Percentiles rank a stretch among this genome's conserved stretches.
Evolutionary conservation across 495 filamentous ascomycete species (phyloP).

Genomic region (Neurospora sp.): DNA sequence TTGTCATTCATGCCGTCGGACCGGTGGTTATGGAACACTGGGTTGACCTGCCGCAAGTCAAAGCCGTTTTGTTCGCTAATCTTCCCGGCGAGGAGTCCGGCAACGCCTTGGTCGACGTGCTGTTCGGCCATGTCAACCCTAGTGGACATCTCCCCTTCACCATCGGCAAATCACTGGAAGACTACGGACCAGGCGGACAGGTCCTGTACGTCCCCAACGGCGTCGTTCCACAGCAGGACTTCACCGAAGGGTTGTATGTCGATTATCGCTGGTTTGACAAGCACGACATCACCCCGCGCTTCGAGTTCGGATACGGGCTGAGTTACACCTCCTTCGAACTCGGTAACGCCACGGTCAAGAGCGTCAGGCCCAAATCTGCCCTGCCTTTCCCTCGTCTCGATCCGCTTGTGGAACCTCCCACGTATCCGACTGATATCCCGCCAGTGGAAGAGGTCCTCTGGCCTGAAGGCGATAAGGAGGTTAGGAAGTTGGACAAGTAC

Average conservation of each 20-base stretch:
- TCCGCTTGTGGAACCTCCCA: constrained; percentile 36
- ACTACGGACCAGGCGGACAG: constrained; percentile 73
- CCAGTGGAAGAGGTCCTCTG: constrained; percentile 50
- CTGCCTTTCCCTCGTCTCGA: constrained; percentile 34
- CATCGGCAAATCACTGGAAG: constrained; percentile 65
- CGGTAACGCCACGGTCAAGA: constrained; percentile 43
- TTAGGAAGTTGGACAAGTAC: constrained; percentile 51
- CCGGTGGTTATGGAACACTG: constrained; percentile 78
- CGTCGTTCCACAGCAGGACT: constrained; percentile 72
- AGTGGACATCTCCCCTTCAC: constrained; percentile 87
- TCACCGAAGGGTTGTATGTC: constrained; percentile 64
- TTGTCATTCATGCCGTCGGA: constrained; percentile 85
- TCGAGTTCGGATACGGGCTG: constrained; percentile 70
- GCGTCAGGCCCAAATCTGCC: constrained; percentile 45
- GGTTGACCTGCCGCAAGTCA: constrained; percentile 69
- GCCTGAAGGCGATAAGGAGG: constrained; percentile 48
- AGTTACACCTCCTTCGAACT: constrained; percentile 77
- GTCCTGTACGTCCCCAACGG: constrained; percentile 67
- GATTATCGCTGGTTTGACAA: constrained; percentile 92
- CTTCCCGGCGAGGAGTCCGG: constrained; percentile 88
- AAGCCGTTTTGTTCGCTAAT: constrained; percentile 77
- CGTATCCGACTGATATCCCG: constrained; percentile 48
- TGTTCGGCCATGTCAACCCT: constrained; percentile 79
- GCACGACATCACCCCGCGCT: constrained; percentile 52
- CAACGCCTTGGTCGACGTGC: constrained; percentile 70